A percentile compares a stretch with the other conserved stretches of the same genome.
phyloP scores from a whole-genome alignment of 805 yeast species.

The Yamadazyma endophytica region DNA sequence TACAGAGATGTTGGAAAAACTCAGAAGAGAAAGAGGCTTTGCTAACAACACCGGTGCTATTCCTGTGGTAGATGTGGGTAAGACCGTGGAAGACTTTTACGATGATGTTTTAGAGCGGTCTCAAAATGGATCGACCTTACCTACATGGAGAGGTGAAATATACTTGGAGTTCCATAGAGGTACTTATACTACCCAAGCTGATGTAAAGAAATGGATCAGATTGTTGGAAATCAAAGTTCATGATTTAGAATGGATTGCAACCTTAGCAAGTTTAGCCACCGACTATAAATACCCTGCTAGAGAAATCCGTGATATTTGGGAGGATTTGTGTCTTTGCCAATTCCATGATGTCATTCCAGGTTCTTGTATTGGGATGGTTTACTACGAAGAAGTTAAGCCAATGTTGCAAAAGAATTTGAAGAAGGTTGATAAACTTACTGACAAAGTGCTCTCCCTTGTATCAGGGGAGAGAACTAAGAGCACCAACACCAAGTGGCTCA shows the following conservation, averaged over 20 bases:
- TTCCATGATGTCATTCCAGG: constrained; percentile 99
- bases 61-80: constrained; percentile 78
- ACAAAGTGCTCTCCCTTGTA: constrained; percentile 40
- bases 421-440: constrained; percentile 49
- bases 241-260: constrained; percentile 81
- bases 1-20: constrained; percentile 86
- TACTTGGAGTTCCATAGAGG: constrained; percentile 96
- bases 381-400: constrained; percentile 75
- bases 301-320: constrained; percentile 75
- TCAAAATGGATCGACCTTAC: constrained; percentile 61
- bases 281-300: constrained; percentile 68
- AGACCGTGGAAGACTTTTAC: constrained; percentile 76
- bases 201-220: constrained; percentile 77
- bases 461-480: constrained; percentile 1
- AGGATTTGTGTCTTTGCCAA: constrained; percentile 82
- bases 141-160: constrained; percentile 90
- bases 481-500: constrained; percentile 23
- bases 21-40: constrained; percentile 86
- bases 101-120: constrained; percentile 60
- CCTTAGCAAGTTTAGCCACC: constrained; percentile 59
- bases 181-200: constrained; percentile 92
- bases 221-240: constrained; percentile 70
- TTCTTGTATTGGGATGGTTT: constrained; percentile 90
- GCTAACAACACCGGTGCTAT: constrained; percentile 80
- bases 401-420: constrained; percentile 59